Conservation (phyloP, 1,284 basidiomycete species). For the Ganoderma meredithae region DNA sequence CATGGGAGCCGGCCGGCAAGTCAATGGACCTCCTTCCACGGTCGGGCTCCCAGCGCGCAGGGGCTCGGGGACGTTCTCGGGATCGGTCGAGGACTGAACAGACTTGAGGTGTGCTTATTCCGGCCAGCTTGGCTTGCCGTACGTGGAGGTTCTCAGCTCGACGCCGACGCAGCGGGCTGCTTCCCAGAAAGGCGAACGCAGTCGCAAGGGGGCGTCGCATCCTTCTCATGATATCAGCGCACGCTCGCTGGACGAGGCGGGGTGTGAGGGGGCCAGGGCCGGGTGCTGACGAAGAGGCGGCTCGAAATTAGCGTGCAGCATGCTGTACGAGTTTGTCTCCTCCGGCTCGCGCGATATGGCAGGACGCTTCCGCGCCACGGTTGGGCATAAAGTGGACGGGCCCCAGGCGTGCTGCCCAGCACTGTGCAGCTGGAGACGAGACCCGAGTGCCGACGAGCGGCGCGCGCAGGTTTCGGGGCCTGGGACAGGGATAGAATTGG, state of each 20-base stretch:
- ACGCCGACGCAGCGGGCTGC: constrained; percentile 28
- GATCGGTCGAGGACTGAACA: constrained; percentile 31
- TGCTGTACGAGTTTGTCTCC: constrained; percentile 29
- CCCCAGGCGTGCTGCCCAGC: not conserved
- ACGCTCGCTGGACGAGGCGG: constrained; percentile 25
- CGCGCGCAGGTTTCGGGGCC: constrained; percentile 14
- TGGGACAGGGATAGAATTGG: constrained; percentile 21
- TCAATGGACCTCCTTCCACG: constrained; percentile 34
- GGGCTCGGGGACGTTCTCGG: constrained; percentile 35
- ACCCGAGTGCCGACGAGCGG: constrained; percentile 21
- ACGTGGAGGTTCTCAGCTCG: constrained; percentile 33
- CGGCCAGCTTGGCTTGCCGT: constrained; percentile 36
- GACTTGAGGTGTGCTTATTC: constrained; percentile 34
- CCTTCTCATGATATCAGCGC: constrained; percentile 31
- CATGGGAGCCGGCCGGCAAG: constrained; percentile 30
- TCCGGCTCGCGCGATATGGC: constrained; percentile 14
- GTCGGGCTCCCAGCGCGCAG: constrained; percentile 29
- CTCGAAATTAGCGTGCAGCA: constrained; percentile 28
- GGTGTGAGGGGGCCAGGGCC: constrained; percentile 11
- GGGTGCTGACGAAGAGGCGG: constrained; percentile 20
- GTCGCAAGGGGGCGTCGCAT: constrained; percentile 28
- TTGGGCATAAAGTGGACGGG: constrained; percentile 23
- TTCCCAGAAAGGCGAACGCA: constrained; percentile 28
- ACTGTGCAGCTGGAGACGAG: not conserved
- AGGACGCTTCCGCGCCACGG: constrained; percentile 24